These are phyloP conservation scores for Microsporum canis DNA, from an alignment of 2,329 filamentous ascomycete genomes.

Conservation along the genomic window DNA sequence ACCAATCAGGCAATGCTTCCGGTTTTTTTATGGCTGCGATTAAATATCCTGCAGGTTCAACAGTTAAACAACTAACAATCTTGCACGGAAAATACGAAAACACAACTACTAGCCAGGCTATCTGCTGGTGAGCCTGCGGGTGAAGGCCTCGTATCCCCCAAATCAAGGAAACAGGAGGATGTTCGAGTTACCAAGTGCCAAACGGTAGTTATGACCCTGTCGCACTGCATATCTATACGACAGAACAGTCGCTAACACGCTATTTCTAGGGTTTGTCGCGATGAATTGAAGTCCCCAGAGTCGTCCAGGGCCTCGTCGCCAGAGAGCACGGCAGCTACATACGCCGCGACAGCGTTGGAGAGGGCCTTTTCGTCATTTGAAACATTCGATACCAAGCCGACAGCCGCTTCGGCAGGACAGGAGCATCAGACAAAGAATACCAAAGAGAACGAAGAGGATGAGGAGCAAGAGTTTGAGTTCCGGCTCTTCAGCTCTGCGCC, in stretches of 20 bases:
- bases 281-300: constrained; percentile 11
- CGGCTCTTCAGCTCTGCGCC: constrained; percentile 29
- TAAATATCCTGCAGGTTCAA: no score
- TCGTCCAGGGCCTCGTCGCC: constrained; percentile 13
- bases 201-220: constrained; percentile 8
- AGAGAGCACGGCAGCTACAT: constrained; percentile 8
- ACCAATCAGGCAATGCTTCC: background rate
- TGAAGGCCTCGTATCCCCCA: background rate
- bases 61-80: background rate
- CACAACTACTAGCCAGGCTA: background rate
- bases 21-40: no score
- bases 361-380: constrained; percentile 11
- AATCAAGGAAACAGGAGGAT: constrained; percentile 1
- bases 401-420: background rate
- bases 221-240: background rate
- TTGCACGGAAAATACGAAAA: background rate
- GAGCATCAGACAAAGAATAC: constrained; percentile 1
- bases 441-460: constrained; percentile 16
- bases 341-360: constrained; percentile 10
- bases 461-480: constrained; percentile 36
- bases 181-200: constrained; percentile 11
- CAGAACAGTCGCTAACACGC: no score
- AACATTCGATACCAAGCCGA: constrained; percentile 1
- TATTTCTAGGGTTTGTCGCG: constrained; percentile 12
- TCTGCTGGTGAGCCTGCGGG: background rate